These are phyloP conservation scores for Suillus subluteus DNA, from an alignment of 768 basidiomycete genomes.

Conservation along the genomic window DNA sequence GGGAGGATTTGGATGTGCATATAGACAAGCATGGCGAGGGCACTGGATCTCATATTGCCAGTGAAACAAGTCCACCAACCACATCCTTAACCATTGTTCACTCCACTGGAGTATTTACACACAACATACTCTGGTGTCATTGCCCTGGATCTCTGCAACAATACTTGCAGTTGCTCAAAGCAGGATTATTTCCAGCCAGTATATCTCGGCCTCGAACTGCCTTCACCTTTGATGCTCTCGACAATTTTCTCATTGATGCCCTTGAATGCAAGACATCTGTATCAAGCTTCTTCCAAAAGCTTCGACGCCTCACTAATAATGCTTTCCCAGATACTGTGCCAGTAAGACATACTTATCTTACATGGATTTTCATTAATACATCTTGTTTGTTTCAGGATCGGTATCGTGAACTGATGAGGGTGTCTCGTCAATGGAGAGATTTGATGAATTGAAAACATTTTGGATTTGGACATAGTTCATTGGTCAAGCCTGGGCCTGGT, in stretches of 20 bases:
- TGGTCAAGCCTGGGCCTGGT: slow-evolving; percentile 6
- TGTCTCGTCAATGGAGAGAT: slow-evolving; percentile 12
- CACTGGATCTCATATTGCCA: neutral
- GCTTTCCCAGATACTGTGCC: slow-evolving; percentile 10
- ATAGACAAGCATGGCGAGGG: neutral
- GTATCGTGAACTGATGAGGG: slow-evolving; percentile 20
- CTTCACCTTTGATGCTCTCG: neutral
- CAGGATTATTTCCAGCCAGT: neutral
- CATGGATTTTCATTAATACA: slow-evolving; percentile 2
- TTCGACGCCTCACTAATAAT: neutral
- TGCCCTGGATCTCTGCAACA: neutral
- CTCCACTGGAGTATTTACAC: slow-evolving; percentile 11
- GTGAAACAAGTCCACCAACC: neutral
- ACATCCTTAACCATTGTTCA: neutral
- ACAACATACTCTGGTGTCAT: slow-evolving; percentile 11
- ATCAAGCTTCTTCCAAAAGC: slow-evolving; percentile 1
- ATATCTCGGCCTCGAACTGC: neutral
- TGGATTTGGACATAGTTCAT: slow-evolving; percentile 16
- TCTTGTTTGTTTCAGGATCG: slow-evolving; percentile 9
- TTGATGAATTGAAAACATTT: slow-evolving; percentile 4
- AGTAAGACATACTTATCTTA: slow-evolving; percentile 9
- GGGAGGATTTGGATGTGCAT: neutral
- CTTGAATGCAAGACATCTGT: too few relatives aligned
- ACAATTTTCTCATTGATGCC: too few relatives aligned
- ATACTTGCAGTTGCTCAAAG: too few relatives aligned